These are phyloP conservation scores for Multifurca ochricompacta DNA, from an alignment of 768 basidiomycete genomes.

Conservation along the genomic window DNA sequence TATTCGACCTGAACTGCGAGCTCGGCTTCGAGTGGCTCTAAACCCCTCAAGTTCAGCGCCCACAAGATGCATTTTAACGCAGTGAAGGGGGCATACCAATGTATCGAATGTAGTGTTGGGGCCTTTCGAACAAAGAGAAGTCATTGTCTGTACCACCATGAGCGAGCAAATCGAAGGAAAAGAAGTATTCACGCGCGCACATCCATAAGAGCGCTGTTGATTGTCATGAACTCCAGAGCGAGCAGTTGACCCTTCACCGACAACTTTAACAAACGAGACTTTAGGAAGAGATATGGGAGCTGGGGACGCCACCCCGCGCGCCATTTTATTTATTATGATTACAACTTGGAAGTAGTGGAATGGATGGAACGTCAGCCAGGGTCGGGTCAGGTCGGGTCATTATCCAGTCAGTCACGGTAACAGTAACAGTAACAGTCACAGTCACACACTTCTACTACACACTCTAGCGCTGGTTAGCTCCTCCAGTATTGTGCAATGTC, in stretches of 20 bases:
- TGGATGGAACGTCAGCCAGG: too few relatives aligned
- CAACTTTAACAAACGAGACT: constrained; percentile 8
- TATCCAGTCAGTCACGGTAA: too few relatives aligned
- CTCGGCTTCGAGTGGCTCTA: constrained; percentile 90
- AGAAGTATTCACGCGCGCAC: constrained; percentile 46
- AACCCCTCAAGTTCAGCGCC: constrained; percentile 1
- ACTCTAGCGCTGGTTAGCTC: constrained; percentile 49
- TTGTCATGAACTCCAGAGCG: constrained; percentile 57
- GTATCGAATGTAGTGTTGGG: constrained; percentile 85
- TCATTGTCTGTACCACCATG: constrained; percentile 44
- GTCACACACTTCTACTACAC: too few relatives aligned
- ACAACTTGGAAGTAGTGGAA: too few relatives aligned
- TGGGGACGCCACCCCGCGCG: constrained; percentile 27
- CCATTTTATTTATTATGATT: too few relatives aligned
- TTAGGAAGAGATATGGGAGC: constrained; percentile 26
- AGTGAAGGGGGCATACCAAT: constrained; percentile 50
- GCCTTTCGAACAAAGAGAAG: constrained; percentile 61
- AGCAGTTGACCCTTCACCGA: constrained; percentile 27
- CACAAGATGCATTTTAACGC: background rate
- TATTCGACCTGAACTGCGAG: constrained; percentile 93
- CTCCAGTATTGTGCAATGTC: constrained; percentile 87
- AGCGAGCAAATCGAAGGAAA: background rate
- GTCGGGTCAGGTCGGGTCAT: too few relatives aligned
- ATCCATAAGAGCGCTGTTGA: constrained; percentile 30
- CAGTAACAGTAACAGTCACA: background rate